Base-by-base conservation (phyloP, 768 basidiomycete genomes). In the Hygrophorus russula region DNA sequence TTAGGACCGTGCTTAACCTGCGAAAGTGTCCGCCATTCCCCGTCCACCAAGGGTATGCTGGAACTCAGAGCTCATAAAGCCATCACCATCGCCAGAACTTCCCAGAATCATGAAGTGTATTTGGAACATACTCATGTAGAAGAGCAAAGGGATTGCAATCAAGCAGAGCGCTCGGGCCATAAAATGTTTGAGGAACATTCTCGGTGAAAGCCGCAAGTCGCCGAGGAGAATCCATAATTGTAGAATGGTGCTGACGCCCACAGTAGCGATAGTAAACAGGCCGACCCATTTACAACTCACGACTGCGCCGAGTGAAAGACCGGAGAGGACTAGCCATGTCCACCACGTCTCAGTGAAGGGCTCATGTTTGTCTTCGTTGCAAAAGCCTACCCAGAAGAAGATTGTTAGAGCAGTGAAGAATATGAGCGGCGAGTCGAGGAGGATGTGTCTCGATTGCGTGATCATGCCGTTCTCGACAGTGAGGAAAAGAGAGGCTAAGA, bases 61-160 rank as follows among this genome's bases (percentile, higher is more conserved):
- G 67, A 99, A 99, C 58, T 92, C 93, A 2, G 91, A 88, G 65
- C 88, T 94, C 96, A 99, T 99, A 63, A 99, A 99, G 0, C 93
- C 92, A 58, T 98, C 96, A 0, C 96, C 96, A 41, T 98, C 94
- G 27, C 96, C 96, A 1, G 87, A 85, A 60, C 83, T 85, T 55
- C 79, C 75, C 20, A 99, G 68, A 51, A 99, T 74, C 56, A 81
- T 55, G 64, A 98, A 97, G 59, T 99, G 96, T 41, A 99, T 80
- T 61, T 83, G 74, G 68, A 99, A 99, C 87, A 96, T 96, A 57
- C 68, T 59, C 88, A 98, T 92, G 67, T 99, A 99, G 59, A 99
- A 93, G 30, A 82, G 32, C 27, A 82, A 57, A 3, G 96, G 94
- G 3, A 99, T 58, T 27, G 68, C 69, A 53, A 99, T 97, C 44